Base-by-base conservation (phyloP, 2,329 filamentous ascomycete genomes). In the Fragosphaeria purpurea region DNA sequence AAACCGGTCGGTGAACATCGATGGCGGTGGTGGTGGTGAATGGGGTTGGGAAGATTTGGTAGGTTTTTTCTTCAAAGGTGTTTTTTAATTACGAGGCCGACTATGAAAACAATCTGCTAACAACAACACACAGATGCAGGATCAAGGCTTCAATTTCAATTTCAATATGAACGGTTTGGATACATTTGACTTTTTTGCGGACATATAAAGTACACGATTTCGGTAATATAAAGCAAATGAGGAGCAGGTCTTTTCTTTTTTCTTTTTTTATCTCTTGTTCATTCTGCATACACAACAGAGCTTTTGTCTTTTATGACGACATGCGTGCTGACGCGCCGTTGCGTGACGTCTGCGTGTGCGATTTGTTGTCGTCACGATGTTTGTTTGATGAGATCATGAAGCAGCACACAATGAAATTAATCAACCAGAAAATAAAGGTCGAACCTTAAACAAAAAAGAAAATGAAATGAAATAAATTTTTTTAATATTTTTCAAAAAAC, bases 21-120 rank as follows among this genome's bases (percentile, higher is more conserved):
- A 46, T 38, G 30, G 38, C 33, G 13, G 5, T 5, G 38, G 38
- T 10, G 43, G 40, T 11, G 38, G 37, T 10, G 53, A 51, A 22
- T 60, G 57, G 57, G 57, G 53, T 4, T 60, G 59, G 59, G 55
- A 59, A 44, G 50, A 52, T 8, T 31, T 57, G 49, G 58, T 60
- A 50, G 48, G 57, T 48, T 41, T 13, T 34, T 35, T 22, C 48
- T 22, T 33, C 30, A 13, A 32, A 4, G 22, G 9, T 40, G 1
- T 35, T 46, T n/a, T 34, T 38, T 22, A 22, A 2, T 22, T 22
- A 22, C 22, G 22, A 22, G 35, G 10, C 6, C 13, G 2, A 13
- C 12, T 44, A 12, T 34, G 11, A 12, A 40, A 10, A 10, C 32
- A 22, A 30, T 7, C 38, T 50, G 43, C 47, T 12, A 7, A 46